A percentile compares a stretch with the other conserved stretches of the same genome.
Conservation (phyloP, 257 asterid genomes). For the Jaltomata sinuosa region DNA sequence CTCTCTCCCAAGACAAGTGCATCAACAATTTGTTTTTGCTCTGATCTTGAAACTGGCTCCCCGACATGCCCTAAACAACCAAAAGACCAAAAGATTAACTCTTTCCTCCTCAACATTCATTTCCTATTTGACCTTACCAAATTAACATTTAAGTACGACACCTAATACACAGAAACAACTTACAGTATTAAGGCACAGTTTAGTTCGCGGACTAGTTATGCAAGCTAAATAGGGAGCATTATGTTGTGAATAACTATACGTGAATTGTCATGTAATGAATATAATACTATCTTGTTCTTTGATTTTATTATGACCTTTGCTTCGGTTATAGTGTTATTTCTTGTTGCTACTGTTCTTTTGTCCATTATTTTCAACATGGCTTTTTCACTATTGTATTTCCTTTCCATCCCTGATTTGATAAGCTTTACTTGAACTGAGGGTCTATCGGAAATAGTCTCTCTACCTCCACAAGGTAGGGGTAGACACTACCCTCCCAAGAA, state of each 20-base stretch:
- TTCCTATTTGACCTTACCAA: neutral
- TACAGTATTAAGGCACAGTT: neutral
- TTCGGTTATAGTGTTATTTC: no score
- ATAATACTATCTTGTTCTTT: neutral
- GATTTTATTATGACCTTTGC: no score
- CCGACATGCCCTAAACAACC: constrained; percentile 25
- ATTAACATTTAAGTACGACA: neutral
- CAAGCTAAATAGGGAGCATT: neutral
- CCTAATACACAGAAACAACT: neutral
- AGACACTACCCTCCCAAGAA: no score
- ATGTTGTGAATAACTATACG: neutral
- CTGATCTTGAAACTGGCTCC: constrained; percentile 12
- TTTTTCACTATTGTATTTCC: no score
- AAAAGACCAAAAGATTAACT: constrained; percentile 1
- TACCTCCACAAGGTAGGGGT: no score
- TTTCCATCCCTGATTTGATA: no score
- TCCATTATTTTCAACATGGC: no score
- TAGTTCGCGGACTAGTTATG: neutral
- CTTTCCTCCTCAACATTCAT: neutral
- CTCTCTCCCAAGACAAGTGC: constrained; percentile 65
- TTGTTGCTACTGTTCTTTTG: no score
- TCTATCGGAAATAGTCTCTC: no score
- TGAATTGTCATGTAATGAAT: neutral
- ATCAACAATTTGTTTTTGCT: constrained; percentile 42
- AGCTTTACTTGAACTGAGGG: no score